phyloP scores from a whole-genome alignment of 768 basidiomycete genomes.

The Steccherinum ochraceum region DNA sequence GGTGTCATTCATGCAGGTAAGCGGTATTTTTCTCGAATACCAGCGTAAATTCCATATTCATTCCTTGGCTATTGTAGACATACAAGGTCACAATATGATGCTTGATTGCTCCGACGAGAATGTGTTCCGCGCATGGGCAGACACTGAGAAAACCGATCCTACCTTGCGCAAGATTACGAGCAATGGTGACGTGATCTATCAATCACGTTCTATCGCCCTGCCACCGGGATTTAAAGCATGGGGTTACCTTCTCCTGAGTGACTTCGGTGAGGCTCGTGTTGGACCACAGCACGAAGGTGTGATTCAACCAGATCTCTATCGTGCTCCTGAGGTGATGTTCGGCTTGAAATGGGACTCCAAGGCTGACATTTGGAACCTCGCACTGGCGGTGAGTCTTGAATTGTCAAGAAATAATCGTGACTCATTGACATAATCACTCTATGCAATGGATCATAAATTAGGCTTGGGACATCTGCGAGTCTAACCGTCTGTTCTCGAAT shows the following conservation, averaged over 20 bases:
- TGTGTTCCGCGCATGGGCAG: no score
- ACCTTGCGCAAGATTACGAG: conserved; percentile 5
- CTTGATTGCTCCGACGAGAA: no score
- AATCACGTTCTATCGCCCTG: conserved; percentile 3
- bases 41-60: no score
- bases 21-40: no score
- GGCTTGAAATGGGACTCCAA: conserved; percentile 18
- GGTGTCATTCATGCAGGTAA: conserved; percentile 8
- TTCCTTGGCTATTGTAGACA: no score
- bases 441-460: no score
- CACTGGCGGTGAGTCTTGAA: conserved; percentile 18
- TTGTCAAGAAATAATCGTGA: no score
- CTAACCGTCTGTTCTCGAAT: conserved; percentile 9
- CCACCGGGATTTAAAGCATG: conserved; percentile 1
- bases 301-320: conserved; percentile 23
- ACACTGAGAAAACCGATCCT: conserved; percentile 3
- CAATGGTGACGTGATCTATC: conserved; percentile 8
- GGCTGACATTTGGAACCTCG: conserved; percentile 28
- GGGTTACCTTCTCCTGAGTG: conserved; percentile 14
- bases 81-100: no score
- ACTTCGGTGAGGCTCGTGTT: conserved; percentile 19
- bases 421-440: no score
- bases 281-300: not conserved
- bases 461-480: conserved; percentile 12
- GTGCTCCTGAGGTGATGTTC: conserved; percentile 26